Base-by-base conservation (phyloP, 345 rosid genomes). In the Schrenkiella parvula region DNA sequence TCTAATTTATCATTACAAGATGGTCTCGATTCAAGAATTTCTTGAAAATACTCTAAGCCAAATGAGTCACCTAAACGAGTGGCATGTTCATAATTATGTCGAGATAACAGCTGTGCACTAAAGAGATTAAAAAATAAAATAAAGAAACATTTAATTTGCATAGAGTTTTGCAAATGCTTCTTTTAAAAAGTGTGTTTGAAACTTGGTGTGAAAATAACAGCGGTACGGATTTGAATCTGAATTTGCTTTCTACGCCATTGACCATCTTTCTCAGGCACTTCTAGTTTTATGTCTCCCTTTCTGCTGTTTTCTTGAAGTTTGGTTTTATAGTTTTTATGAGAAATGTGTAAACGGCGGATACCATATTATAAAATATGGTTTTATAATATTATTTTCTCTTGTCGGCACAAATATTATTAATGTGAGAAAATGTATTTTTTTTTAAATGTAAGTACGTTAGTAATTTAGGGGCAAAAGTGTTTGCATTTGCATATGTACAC, bases 201-300 rank as follows among this genome's bases (percentile, higher is more conserved):
- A 66, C 72, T 64, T 44, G 50, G 41, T 51, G 71, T 25, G 57
- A 44, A 55, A 55, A 44, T 8, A 32, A 44, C 13, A 66, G 53
- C 53, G 0, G 70, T 63, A 72, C 76, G 67, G 67, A 39, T 66
- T 48, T 44, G 72, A 73, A 73, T 22, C 41, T 46, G 48, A 56
- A 21, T 2, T 43, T 34, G 50, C 59, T 73, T 34, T 73, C 31
- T 15, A 38, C 21, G 18, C 58, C 58, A 52, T 52, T 52, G 58
- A 53, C 58, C 34, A 54, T 64, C 38, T 65, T 66, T 56, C 66
- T 37, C 52, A 41, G 60, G 51, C 26, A 65, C 28, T 53, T 53
- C 37, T 53, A 26, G 58, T 53, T 15, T 53, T 47, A 28, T 73
- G 38, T 23, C 43, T 47, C 67, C 65, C 50, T 57, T 35, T 64